These are phyloP conservation scores for Xylaria sp. DNA, from an alignment of 2,329 filamentous ascomycete species.

Conservation along the genomic window DNA sequence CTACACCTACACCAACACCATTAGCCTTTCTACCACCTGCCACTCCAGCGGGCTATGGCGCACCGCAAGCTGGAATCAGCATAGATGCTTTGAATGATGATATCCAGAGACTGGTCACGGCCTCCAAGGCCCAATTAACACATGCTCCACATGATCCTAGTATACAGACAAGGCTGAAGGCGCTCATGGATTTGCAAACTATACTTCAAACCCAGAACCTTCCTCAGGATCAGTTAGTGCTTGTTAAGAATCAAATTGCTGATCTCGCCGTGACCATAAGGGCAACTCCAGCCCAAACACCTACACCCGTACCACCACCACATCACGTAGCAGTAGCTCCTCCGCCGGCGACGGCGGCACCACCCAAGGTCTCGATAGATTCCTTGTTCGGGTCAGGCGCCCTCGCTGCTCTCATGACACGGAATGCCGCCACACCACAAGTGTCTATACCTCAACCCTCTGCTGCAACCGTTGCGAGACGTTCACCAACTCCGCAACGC, in stretches of 20 bases:
- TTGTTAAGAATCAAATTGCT: constrained; percentile 83
- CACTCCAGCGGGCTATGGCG: constrained; percentile 44
- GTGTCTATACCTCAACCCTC: constrained; percentile 49
- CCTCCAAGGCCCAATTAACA: constrained; percentile 73
- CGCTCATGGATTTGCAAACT: constrained; percentile 81
- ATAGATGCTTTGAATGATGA: constrained; percentile 80
- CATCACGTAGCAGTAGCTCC: constrained; percentile 43
- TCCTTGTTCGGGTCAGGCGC: constrained; percentile 62
- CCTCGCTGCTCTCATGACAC: constrained; percentile 60
- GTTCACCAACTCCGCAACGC: constrained; percentile 52
- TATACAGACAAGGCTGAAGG: constrained; percentile 78
- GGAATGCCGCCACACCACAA: constrained; percentile 55
- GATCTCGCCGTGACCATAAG: constrained; percentile 70
- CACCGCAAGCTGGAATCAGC: constrained; percentile 55
- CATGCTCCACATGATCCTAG: constrained; percentile 75
- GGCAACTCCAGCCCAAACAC: constrained; percentile 47
- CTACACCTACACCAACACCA: constrained; percentile 40
- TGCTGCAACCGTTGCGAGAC: constrained; percentile 45
- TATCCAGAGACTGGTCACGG: constrained; percentile 75
- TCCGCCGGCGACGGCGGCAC: constrained; percentile 35
- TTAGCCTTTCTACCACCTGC: constrained; percentile 48
- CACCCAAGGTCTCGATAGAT: constrained; percentile 55
- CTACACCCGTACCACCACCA: constrained; percentile 43
- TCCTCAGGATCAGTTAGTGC: constrained; percentile 78
- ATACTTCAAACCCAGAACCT: constrained; percentile 78